Base-by-base conservation (phyloP, 768 basidiomycete species). In the Amanita pallidorosea region DNA sequence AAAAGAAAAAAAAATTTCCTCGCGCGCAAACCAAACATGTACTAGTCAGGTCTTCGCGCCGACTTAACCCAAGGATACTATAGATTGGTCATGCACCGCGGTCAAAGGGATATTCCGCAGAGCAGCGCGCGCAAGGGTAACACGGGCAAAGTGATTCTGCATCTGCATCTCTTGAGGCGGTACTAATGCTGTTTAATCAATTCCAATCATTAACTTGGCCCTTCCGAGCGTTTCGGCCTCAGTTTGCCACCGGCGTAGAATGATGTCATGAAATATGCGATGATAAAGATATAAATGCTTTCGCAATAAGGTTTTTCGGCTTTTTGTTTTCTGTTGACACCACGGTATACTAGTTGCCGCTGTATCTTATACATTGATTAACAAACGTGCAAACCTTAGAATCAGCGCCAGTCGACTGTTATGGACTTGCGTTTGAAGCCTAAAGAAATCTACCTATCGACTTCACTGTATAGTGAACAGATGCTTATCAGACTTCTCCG, bases 401-500 rank as follows among this genome's bases (percentile, higher is more conserved):
- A 45, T 45, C 27, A 31, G n/a, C 9, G 27, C 13, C 23, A 17
- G 13, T 27, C 25, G 25, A n/a, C 43, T 2, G 31, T 27, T 27
- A n/a, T 29, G 7, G 25, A 18, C 40, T 41, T 41, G 40, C 29
- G 23, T 9, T 27, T 45, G 43, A 41, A 22, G 20, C 40, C n/a
- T 13, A 12, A 20, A 12, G 13, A 17, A 8, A 8, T 49, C 55
- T 59, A 65, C 46, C 64, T 56, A 64, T 71, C 70, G 53, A 71
- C 70, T 63, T 71, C 70, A 47, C 70, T 70, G 55, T 20, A 13
- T 11, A 54, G 22, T 17, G n/a, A 25, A 48, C 53, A 38, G 23
- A 47, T 42, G n/a, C 44, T 33, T 45, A 8, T 42, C 45, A 46
- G 38, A 42, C 25, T 17, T 11, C 25, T 45, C 45, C 45, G 11